Evolutionary conservation across 371 early-diverging fungal species (phyloP).

Genomic region (Mucor ambiguus): DNA sequence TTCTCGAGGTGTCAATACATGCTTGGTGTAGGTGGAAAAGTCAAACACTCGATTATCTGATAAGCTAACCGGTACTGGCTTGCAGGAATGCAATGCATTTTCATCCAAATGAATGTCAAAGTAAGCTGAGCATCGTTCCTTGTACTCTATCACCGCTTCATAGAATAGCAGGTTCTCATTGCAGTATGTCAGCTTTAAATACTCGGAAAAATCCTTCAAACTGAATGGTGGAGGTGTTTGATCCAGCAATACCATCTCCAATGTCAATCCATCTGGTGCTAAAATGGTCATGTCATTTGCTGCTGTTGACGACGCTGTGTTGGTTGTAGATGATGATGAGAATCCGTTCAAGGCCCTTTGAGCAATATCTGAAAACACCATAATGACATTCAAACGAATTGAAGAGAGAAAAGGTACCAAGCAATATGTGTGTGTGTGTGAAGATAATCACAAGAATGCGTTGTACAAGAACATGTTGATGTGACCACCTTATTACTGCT

Average conservation of each 20-base stretch:
- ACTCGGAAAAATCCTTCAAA: constrained; percentile 37
- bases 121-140: constrained; percentile 15
- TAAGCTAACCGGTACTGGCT: neutral
- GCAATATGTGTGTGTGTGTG: neutral
- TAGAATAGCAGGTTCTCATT: constrained; percentile 42
- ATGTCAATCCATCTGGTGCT: constrained; percentile 34
- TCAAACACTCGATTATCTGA: constrained; percentile 17
- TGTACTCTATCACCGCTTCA: constrained; percentile 35
- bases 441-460: constrained; percentile 2
- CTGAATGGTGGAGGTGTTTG: constrained; percentile 33
- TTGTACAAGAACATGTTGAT: constrained; percentile 7
- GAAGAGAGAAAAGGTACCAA: neutral
- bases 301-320: neutral
- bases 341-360: constrained; percentile 13
- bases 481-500: neutral
- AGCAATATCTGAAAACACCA: constrained; percentile 21
- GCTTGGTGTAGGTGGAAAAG: constrained; percentile 11
- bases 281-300: neutral
- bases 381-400: constrained; percentile 1
- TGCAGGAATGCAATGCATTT: neutral
- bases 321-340: neutral
- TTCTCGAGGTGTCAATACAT: constrained; percentile 24
- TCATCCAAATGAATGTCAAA: constrained; percentile 1
- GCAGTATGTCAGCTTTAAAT: constrained; percentile 40
- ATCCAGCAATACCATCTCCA: constrained; percentile 39